These are phyloP conservation scores for Neonothopanus nambi DNA, from an alignment of 1,284 basidiomycete species.

Conservation along the genomic window DNA sequence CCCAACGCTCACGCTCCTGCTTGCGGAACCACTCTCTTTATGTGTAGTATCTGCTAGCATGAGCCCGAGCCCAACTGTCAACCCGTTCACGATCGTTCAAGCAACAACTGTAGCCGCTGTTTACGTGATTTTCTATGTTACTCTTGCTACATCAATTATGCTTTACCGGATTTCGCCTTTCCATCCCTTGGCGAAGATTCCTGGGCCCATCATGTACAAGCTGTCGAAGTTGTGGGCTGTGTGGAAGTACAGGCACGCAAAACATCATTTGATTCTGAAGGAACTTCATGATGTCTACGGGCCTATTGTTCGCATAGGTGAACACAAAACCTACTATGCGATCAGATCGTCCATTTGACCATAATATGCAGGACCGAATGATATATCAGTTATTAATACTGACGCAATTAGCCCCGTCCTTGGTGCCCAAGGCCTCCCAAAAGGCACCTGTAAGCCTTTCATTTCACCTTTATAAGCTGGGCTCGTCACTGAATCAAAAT, in stretches of 20 bases:
- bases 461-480: neutral
- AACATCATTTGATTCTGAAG: slow-evolving; percentile 30
- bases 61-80: too few relatives aligned
- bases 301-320: slow-evolving; percentile 39
- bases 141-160: slow-evolving; percentile 23
- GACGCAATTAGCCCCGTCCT: slow-evolving; percentile 41
- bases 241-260: slow-evolving; percentile 28
- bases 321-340: neutral
- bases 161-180: slow-evolving; percentile 43
- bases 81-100: too few relatives aligned
- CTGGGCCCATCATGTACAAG: slow-evolving; percentile 38
- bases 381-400: slow-evolving; percentile 38
- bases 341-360: neutral
- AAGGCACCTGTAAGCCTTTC: slow-evolving; percentile 48
- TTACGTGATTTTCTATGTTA: slow-evolving; percentile 6
- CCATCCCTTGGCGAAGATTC: slow-evolving; percentile 42
- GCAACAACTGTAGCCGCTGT: neutral
- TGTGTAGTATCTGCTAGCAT: too few relatives aligned
- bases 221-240: slow-evolving; percentile 33
- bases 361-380: slow-evolving; percentile 39
- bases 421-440: slow-evolving; percentile 47
- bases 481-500: neutral
- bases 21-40: slow-evolving; percentile 1
- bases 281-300: slow-evolving; percentile 40
- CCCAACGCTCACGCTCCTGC: slow-evolving; percentile 3